phyloP scores from a whole-genome alignment of 2,329 filamentous ascomycete genomes.

The Ophiocordyceps unilateralis region DNA sequence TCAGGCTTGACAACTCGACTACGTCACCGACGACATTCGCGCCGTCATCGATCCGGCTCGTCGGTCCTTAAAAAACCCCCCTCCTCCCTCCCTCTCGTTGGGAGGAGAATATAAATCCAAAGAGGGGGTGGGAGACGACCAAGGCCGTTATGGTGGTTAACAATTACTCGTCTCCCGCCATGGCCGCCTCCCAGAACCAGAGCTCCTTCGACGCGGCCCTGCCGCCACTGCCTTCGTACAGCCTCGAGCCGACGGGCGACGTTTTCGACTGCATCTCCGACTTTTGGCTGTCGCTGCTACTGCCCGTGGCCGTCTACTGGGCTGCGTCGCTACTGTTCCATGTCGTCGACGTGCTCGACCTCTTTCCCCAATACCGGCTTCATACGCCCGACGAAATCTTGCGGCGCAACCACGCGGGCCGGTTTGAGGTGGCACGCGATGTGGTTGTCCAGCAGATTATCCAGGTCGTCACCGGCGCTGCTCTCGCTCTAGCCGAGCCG shows the following conservation, averaged over 20 bases:
- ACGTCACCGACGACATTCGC: no score
- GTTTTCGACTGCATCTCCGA: constrained; percentile 68
- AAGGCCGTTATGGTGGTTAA: constrained; percentile 15
- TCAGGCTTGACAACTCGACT: neutral
- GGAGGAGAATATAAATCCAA: neutral
- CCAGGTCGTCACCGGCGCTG: constrained; percentile 55
- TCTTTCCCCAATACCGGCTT: constrained; percentile 80
- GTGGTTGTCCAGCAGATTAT: constrained; percentile 85
- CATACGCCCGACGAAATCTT: constrained; percentile 87
- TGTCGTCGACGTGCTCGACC: constrained; percentile 65
- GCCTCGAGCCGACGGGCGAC: constrained; percentile 49
- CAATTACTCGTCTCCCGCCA: constrained; percentile 19
- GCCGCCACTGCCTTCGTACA: constrained; percentile 75
- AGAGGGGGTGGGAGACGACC: neutral
- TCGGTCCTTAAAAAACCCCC: neutral
- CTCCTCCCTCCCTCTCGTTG: no score
- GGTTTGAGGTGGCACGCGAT: constrained; percentile 75
- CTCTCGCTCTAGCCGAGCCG: constrained; percentile 55
- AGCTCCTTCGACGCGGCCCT: constrained; percentile 41
- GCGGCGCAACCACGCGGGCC: constrained; percentile 71
- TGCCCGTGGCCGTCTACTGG: constrained; percentile 83
- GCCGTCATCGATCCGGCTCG: neutral
- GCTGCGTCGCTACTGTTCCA: constrained; percentile 72
- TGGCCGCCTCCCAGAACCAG: constrained; percentile 25
- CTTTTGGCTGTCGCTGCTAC: constrained; percentile 56